Evolutionary conservation across 306 rosid genomes (phyloP).

Genomic region (Myrica gale): DNA sequence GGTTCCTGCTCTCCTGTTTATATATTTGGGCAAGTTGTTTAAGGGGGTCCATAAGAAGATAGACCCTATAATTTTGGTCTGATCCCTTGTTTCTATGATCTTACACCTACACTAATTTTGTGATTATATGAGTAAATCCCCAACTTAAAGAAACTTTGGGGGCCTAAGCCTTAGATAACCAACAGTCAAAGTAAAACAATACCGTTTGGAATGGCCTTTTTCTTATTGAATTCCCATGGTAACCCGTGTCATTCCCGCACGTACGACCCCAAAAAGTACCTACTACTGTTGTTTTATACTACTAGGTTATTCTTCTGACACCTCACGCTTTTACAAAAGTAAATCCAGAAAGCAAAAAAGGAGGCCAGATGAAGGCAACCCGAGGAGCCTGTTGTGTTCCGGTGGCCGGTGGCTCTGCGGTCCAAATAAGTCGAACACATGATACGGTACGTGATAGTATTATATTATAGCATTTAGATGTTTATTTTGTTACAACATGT

Average conservation of each 20-base stretch:
- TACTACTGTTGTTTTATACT: constrained; percentile 14
- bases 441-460: no score
- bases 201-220: not conserved
- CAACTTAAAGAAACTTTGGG: not conserved
- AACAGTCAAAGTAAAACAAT: not conserved
- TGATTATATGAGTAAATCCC: not conserved
- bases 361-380: constrained; percentile 12
- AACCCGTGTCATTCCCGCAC: constrained; percentile 17
- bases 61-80: not conserved
- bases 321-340: constrained; percentile 1
- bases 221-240: constrained; percentile 3
- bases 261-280: constrained; percentile 27
- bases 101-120: not conserved
- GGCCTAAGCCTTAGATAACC: not conserved
- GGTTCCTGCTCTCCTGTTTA: constrained; percentile 1
- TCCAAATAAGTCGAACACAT: constrained; percentile 26
- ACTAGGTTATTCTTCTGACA: constrained; percentile 38
- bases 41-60: not conserved
- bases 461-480: no score
- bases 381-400: constrained; percentile 2
- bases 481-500: constrained; percentile 14
- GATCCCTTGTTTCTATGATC: not conserved
- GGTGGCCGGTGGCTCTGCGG: constrained; percentile 29
- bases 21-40: not conserved
- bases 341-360: not conserved